A percentile compares a stretch with the other conserved stretches of the same genome.
These are phyloP conservation scores for Blastomyces silverae DNA, from an alignment of 2,329 filamentous ascomycete species.

Conservation along the genomic window DNA sequence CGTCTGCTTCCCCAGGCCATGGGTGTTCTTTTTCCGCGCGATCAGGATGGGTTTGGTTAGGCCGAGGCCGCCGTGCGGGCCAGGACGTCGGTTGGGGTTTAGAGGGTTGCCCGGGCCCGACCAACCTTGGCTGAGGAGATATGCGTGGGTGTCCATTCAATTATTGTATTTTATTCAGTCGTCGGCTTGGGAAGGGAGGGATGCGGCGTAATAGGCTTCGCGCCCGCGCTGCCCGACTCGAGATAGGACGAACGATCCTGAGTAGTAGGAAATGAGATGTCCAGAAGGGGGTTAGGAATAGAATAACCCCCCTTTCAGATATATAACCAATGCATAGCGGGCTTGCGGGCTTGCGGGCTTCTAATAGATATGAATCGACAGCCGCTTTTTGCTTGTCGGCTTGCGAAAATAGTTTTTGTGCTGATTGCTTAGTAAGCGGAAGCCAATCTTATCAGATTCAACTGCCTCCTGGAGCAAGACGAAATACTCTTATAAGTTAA, in stretches of 20 bases:
- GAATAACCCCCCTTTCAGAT: background rate
- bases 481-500: no score
- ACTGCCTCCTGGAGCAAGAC: no score
- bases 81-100: slow-evolving; percentile 53
- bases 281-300: background rate
- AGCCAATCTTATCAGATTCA: background rate
- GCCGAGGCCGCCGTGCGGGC: slow-evolving; percentile 59
- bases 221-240: background rate
- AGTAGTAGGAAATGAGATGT: background rate
- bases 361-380: no score
- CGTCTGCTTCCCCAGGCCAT: slow-evolving; percentile 73
- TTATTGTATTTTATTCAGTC: background rate
- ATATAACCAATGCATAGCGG: background rate
- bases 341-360: background rate
- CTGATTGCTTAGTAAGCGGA: slow-evolving; percentile 2
- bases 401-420: background rate
- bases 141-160: slow-evolving; percentile 73
- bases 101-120: slow-evolving; percentile 81
- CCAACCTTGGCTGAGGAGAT: slow-evolving; percentile 84
- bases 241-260: background rate
- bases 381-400: background rate
- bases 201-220: background rate
- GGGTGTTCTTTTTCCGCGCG: slow-evolving; percentile 71
- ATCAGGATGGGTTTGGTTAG: slow-evolving; percentile 78
- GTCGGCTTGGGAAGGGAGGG: background rate